Base-by-base conservation (phyloP, 805 yeast genomes). In the Helenozyma rhizophorensis region DNA sequence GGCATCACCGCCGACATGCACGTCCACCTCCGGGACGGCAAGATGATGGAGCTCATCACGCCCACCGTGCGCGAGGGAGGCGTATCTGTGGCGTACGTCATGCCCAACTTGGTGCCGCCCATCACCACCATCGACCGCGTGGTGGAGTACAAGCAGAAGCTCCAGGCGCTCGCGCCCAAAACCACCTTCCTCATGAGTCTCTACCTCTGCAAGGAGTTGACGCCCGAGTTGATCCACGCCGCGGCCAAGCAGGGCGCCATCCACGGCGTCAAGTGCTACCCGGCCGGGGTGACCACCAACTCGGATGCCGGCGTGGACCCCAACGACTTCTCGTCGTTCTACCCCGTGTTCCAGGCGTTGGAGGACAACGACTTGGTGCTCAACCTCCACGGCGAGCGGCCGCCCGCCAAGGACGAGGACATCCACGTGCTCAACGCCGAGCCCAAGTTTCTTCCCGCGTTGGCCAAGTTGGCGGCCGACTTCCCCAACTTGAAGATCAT, bases 281-380 rank as follows among this genome's bases (percentile, higher is more conserved):
- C 99, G 25, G 97, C 97, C 2, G 99, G 99, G 27, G 99, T 93
- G 21, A 93, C 99, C n/a, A 93, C 99, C 24, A 93, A 93, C 64
- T 87, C 96, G 8, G 60, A 74, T 30, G 84, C 81, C 3, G 98
- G 98, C 31, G 96, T 93, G 15, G 93, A 84, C 56, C 94, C 94
- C 15, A 86, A 88, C 49, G 95, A 90, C 51, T 93, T 93, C 60
- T 74, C 82, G 29, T 78, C 73, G 5, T 93, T 89, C 51, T 93
- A 88, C 56, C 95, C 96, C 4, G 72, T 93, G 8, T 93, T 93
- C 54, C 72, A 83, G 51, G 95, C 86, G 10, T 81, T 93, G 90
- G 82, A 90, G 60, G 72, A 76, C 42, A 74, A 84, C 41, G 72
- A 74, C 31, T 60, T 93, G 54, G 82, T 93, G 8, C 72, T 93